These are phyloP conservation scores for Cyclotella baltica DNA, from an alignment of 108 stramenopile genomes.

Conservation along the genomic window DNA sequence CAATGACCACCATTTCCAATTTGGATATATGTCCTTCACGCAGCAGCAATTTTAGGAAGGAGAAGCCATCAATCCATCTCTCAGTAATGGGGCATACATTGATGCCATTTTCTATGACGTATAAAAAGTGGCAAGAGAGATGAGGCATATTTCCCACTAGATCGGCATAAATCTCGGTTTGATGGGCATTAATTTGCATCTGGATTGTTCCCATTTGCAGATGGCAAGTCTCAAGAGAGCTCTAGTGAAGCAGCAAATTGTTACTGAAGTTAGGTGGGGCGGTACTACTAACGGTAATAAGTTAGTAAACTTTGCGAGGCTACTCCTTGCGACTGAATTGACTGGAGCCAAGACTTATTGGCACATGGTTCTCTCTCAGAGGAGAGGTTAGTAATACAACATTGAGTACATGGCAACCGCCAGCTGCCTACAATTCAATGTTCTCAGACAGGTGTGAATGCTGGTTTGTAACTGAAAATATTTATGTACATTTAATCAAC, in stretches of 20 bases:
- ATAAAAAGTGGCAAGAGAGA: slow-evolving; percentile 31
- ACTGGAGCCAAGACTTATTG: slow-evolving; percentile 90
- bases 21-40: slow-evolving; percentile 74
- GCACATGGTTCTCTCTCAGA: slow-evolving; percentile 93
- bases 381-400: neutral
- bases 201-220: slow-evolving; percentile 85
- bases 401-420: neutral
- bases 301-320: slow-evolving; percentile 68
- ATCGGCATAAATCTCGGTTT: slow-evolving; percentile 87
- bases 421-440: slow-evolving; percentile 28
- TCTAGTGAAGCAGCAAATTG: slow-evolving; percentile 97
- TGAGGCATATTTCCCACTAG: slow-evolving; percentile 73
- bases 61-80: slow-evolving; percentile 67
- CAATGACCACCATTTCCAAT: slow-evolving; percentile 85
- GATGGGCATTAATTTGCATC: slow-evolving; percentile 90
- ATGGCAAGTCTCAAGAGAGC: slow-evolving; percentile 97
- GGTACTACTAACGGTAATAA: slow-evolving; percentile 53
- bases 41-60: slow-evolving; percentile 74
- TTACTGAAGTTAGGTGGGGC: slow-evolving; percentile 85
- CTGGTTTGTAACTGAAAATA: slow-evolving; percentile 80
- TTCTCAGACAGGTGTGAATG: slow-evolving; percentile 74
- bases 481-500: slow-evolving; percentile 91
- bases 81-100: slow-evolving; percentile 66
- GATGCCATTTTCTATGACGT: slow-evolving; percentile 83
- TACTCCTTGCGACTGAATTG: slow-evolving; percentile 88